Conservation (phyloP, 2,329 filamentous ascomycete genomes). For the Curvularia sp. region DNA sequence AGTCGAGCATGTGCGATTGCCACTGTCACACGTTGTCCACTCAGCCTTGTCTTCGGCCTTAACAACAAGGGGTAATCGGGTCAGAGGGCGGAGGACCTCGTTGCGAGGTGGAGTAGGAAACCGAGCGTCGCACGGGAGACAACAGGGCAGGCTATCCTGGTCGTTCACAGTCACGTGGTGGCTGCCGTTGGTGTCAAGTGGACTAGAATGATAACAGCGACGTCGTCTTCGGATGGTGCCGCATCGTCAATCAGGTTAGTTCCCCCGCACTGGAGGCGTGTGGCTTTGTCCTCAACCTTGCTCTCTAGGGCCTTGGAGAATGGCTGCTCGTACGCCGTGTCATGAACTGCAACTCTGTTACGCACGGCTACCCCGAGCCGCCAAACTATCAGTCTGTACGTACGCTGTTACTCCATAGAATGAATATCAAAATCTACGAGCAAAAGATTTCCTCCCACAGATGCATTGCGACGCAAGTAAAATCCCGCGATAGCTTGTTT, state of each 20-base stretch:
- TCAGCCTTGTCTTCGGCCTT: slow-evolving; percentile 11
- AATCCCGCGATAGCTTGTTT: background rate
- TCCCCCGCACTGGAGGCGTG: slow-evolving; percentile 4
- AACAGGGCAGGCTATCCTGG: background rate
- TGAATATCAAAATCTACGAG: background rate
- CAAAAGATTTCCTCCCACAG: too few species aligned
- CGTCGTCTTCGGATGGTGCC: background rate
- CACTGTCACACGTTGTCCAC: slow-evolving; percentile 16
- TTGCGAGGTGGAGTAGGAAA: background rate
- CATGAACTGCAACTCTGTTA: background rate
- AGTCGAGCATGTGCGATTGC: slow-evolving; percentile 7
- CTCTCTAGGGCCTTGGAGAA: background rate
- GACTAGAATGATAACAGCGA: background rate
- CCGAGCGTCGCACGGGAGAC: background rate
- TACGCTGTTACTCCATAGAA: background rate
- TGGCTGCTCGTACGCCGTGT: slow-evolving; percentile 1
- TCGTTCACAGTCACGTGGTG: background rate
- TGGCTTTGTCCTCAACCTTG: slow-evolving; percentile 8
- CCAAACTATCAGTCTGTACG: background rate
- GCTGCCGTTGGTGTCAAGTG: background rate
- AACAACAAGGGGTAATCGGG: slow-evolving; percentile 11
- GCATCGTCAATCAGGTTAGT: slow-evolving; percentile 2
- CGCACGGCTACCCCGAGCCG: background rate
- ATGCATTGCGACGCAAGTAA: background rate
- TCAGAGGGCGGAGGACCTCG: background rate